Conservation (phyloP, 2,329 filamentous ascomycete genomes). For the Claviceps monticola region DNA sequence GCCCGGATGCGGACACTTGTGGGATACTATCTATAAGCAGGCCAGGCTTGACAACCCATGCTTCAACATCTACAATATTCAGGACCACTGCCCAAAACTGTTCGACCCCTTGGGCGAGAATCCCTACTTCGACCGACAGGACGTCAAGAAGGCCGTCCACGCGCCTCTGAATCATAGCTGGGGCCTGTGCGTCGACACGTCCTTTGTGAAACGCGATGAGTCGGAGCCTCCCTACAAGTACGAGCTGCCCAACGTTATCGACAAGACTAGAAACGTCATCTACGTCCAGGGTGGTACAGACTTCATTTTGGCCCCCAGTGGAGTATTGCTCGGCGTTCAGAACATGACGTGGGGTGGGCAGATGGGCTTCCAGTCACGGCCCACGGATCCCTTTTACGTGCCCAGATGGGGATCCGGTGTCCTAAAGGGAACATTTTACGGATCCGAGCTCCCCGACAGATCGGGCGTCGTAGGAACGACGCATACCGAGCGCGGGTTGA, state of each 20-base stretch:
- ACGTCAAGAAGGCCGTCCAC: slow-evolving; percentile 57
- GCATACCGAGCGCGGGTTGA: slow-evolving; percentile 63
- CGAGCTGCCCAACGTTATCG: slow-evolving; percentile 57
- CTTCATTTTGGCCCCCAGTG: slow-evolving; percentile 53
- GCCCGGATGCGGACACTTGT: slow-evolving; percentile 42
- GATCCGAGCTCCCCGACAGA: slow-evolving; percentile 35
- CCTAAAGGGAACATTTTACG: slow-evolving; percentile 34
- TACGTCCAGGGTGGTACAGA: slow-evolving; percentile 61
- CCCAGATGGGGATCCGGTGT: slow-evolving; percentile 23
- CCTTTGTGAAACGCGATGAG: slow-evolving; percentile 12
- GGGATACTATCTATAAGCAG: slow-evolving; percentile 39
- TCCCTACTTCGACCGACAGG: slow-evolving; percentile 60
- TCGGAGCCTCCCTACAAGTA: slow-evolving; percentile 34
- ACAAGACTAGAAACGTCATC: slow-evolving; percentile 57
- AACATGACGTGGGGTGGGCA: slow-evolving; percentile 69
- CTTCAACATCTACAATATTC: slow-evolving; percentile 64
- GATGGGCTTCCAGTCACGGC: slow-evolving; percentile 52
- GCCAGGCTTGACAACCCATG: slow-evolving; percentile 54
- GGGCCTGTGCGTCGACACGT: slow-evolving; percentile 4
- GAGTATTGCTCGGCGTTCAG: slow-evolving; percentile 58
- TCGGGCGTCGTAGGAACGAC: slow-evolving; percentile 55
- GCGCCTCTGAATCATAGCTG: slow-evolving; percentile 31
- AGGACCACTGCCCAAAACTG: slow-evolving; percentile 54
- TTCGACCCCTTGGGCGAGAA: slow-evolving; percentile 60
- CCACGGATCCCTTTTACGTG: slow-evolving; percentile 52